A percentile compares a stretch with the other conserved stretches of the same genome.
Conservation (phyloP, 192 early-diverging fungal species). For the Podila minutissima region DNA sequence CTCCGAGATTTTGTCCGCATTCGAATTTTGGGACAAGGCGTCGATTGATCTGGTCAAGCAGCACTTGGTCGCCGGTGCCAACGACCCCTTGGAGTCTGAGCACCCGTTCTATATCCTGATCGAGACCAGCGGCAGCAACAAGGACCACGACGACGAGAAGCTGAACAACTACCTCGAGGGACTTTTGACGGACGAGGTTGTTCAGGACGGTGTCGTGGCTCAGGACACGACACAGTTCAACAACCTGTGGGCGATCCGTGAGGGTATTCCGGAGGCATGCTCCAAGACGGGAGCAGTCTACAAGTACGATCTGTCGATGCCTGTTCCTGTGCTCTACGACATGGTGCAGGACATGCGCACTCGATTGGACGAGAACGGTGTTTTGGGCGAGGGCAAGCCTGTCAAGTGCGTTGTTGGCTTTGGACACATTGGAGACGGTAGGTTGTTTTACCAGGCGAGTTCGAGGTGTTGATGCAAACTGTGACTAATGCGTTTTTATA, state of each 20-base stretch:
- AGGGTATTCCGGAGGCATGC: constrained; percentile 93
- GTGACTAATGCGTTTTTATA: constrained; percentile 5
- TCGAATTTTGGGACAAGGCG: constrained; percentile 93
- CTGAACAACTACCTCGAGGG: constrained; percentile 80
- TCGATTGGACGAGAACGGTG: constrained; percentile 67
- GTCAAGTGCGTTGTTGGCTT: constrained; percentile 90
- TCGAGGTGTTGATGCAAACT: neutral
- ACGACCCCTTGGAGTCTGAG: constrained; percentile 71
- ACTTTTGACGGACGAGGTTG: constrained; percentile 79
- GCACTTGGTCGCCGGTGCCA: constrained; percentile 69
- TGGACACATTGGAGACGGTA: constrained; percentile 97
- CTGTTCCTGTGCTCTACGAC: constrained; percentile 87
- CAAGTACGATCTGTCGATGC: constrained; percentile 98
- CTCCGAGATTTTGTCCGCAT: constrained; percentile 96
- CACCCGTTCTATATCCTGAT: constrained; percentile 96
- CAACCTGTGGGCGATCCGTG: constrained; percentile 91
- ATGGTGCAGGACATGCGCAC: constrained; percentile 84
- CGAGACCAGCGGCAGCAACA: constrained; percentile 94
- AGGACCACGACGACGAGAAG: constrained; percentile 96
- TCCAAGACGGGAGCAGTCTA: constrained; percentile 89
- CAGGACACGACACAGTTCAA: constrained; percentile 87
- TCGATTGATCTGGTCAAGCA: constrained; percentile 83
- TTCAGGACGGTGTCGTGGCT: constrained; percentile 90
- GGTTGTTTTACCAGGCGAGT: neutral
- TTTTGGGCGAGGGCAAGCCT: constrained; percentile 66